Evolutionary conservation across 148 eudicot species (phyloP).

Genomic region (Chenopodium berlandieri): DNA sequence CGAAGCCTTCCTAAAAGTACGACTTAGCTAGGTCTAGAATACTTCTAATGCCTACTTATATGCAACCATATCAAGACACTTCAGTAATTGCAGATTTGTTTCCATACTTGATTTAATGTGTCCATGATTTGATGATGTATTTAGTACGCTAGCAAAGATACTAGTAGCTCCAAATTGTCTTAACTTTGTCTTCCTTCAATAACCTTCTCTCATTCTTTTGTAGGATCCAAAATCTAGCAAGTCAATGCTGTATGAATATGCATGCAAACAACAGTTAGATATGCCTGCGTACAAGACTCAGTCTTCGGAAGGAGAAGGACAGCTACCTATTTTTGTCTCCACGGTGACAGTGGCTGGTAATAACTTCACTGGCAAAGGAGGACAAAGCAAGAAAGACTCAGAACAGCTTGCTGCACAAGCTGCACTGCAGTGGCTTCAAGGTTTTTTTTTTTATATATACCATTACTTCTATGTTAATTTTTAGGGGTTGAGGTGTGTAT

Average conservation of each 20-base stretch:
- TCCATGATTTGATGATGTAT: background rate
- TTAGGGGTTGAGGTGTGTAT: background rate
- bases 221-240: conserved; percentile 24
- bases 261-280: conserved; percentile 8
- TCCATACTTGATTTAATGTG: background rate
- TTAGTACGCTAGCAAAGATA: background rate
- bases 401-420: conserved; percentile 30
- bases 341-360: conserved; percentile 18
- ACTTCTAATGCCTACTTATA: background rate
- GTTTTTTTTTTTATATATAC: background rate
- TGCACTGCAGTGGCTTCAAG: conserved; percentile 17
- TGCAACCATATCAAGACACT: background rate
- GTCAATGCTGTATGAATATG: conserved; percentile 15
- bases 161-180: background rate
- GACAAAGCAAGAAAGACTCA: conserved; percentile 21
- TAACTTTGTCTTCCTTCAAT: background rate
- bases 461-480: background rate
- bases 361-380: conserved; percentile 27
- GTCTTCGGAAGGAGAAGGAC: conserved; percentile 14
- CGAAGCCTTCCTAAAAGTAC: background rate
- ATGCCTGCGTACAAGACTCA: conserved; percentile 21
- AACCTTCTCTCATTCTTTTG: background rate
- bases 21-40: background rate
- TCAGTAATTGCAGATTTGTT: background rate
- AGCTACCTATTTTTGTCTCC: conserved; percentile 17